Evolutionary conservation across 495 filamentous ascomycete genomes (phyloP).

Genomic region (Glutinoglossum americanum): DNA sequence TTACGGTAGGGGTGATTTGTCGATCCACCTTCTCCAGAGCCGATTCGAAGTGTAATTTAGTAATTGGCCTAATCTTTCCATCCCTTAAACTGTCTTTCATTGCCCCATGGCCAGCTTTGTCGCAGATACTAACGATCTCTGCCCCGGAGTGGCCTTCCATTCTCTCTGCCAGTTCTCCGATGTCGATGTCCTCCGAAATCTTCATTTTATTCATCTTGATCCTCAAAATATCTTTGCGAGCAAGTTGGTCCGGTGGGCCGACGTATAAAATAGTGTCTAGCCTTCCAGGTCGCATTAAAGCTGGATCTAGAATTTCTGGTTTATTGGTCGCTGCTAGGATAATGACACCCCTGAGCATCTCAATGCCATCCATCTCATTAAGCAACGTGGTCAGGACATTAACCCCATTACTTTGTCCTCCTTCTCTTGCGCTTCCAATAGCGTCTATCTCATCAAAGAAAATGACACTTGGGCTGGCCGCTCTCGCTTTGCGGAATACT

Average conservation of each 20-base stretch:
- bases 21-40: constrained; percentile 40
- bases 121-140: constrained; percentile 67
- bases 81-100: constrained; percentile 30
- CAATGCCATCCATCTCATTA: constrained; percentile 94
- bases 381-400: constrained; percentile 82
- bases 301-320: constrained; percentile 69
- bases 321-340: constrained; percentile 92
- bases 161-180: constrained; percentile 38
- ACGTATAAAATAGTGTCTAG: constrained; percentile 86
- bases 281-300: constrained; percentile 69
- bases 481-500: constrained; percentile 69
- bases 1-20: constrained; percentile 45
- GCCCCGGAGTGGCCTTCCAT: constrained; percentile 77
- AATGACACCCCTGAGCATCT: constrained; percentile 59
- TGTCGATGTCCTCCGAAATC: constrained; percentile 41
- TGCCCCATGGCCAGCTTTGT: constrained; percentile 37
- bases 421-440: constrained; percentile 53
- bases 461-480: constrained; percentile 77
- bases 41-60: constrained; percentile 38
- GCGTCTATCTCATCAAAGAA: constrained; percentile 98
- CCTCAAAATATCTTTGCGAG: constrained; percentile 53
- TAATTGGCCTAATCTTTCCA: constrained; percentile 26
- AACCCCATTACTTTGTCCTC: constrained; percentile 24
- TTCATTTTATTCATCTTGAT: constrained; percentile 40
- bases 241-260: constrained; percentile 54